Evolutionary conservation across 179 eudicot species (phyloP).

Genomic region (Silene noctiflora): DNA sequence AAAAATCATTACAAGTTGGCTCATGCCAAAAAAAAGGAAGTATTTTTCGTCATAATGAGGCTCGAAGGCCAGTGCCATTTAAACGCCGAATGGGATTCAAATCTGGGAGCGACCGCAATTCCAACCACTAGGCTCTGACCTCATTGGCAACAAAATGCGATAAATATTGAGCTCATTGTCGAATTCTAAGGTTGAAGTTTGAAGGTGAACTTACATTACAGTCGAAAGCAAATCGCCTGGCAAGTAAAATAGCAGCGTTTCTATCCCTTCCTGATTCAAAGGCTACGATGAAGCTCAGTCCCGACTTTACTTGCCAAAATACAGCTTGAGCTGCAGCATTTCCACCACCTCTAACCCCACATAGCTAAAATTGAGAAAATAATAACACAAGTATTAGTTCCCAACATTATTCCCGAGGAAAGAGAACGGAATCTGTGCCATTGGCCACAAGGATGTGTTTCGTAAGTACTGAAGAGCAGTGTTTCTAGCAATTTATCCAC

Average conservation of each 20-base stretch:
- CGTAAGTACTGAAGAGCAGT: not conserved
- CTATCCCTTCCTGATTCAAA: slow-evolving; percentile 88
- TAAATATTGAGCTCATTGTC: not conserved
- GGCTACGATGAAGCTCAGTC: slow-evolving; percentile 70
- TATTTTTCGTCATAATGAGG: too few relatives aligned
- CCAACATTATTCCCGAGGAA: not conserved
- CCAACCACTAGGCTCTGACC: too few relatives aligned
- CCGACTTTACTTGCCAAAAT: slow-evolving; percentile 77
- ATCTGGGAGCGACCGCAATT: too few relatives aligned
- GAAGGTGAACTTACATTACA: slow-evolving; percentile 69
- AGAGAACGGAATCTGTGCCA: not conserved
- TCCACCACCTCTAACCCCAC: slow-evolving; percentile 98
- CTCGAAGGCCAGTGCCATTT: too few relatives aligned
- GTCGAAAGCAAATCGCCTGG: slow-evolving; percentile 85
- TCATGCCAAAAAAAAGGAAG: not conserved
- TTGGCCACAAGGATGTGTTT: not conserved
- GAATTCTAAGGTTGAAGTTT: not conserved
- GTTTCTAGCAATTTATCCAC: not conserved
- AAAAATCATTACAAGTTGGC: not conserved
- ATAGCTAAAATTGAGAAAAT: slow-evolving; percentile 43
- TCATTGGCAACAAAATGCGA: not conserved
- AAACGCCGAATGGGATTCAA: too few relatives aligned
- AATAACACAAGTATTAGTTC: not conserved
- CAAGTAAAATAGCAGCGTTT: slow-evolving; percentile 85
- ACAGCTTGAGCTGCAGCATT: slow-evolving; percentile 91